Conservation (phyloP, 306 rosid species). For the Acmispon strigosus region DNA sequence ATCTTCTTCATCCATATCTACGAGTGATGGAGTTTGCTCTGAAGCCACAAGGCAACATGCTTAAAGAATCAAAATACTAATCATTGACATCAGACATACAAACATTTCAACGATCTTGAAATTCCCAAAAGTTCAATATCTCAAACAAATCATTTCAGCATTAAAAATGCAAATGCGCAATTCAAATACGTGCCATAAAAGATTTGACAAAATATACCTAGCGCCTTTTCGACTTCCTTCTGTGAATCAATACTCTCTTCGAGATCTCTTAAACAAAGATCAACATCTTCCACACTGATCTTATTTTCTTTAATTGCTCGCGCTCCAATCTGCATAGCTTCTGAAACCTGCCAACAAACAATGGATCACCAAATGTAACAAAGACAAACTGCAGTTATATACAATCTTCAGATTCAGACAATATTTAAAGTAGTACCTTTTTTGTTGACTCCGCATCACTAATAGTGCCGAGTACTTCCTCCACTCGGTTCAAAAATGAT, state of each 20-base stretch:
- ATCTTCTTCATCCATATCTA: slow-evolving; percentile 54
- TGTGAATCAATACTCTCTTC: slow-evolving; percentile 74
- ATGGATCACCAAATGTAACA: background rate
- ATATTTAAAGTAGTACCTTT: slow-evolving; percentile 39
- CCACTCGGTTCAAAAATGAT: slow-evolving; percentile 73
- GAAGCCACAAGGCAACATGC: slow-evolving; percentile 22
- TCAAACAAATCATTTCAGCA: background rate
- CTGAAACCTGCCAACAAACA: slow-evolving; percentile 63
- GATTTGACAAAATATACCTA: slow-evolving; percentile 47
- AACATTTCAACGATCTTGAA: slow-evolving; percentile 2
- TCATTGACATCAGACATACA: background rate
- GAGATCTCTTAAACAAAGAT: slow-evolving; percentile 62
- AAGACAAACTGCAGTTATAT: slow-evolving; percentile 8
- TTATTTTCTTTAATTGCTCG: slow-evolving; percentile 66
- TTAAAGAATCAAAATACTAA: background rate
- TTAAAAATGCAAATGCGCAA: background rate
- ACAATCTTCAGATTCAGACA: background rate
- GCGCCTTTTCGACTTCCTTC: slow-evolving; percentile 61
- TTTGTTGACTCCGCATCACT: slow-evolving; percentile 76
- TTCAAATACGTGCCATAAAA: background rate
- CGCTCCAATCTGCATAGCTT: slow-evolving; percentile 86
- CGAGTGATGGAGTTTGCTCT: slow-evolving; percentile 47
- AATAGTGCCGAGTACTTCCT: slow-evolving; percentile 63
- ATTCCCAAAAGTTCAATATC: slow-evolving; percentile 19
- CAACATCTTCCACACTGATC: slow-evolving; percentile 64